phyloP scores from a whole-genome alignment of 2,329 filamentous ascomycete genomes.

The Akanthomyces lecanii region DNA sequence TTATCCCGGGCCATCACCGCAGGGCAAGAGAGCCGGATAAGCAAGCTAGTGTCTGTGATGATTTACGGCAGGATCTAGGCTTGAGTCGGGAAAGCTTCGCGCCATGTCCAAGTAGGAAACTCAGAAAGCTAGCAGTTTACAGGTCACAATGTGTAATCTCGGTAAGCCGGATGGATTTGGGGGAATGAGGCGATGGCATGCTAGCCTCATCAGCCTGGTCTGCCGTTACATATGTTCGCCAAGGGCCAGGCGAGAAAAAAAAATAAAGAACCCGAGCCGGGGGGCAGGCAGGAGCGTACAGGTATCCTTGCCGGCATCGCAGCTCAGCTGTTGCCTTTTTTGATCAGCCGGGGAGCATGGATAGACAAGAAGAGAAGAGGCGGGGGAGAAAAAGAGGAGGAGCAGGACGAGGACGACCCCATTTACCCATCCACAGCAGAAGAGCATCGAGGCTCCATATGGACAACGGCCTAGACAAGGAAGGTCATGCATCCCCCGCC shows the following conservation, averaged over 20 bases:
- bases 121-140: not conserved
- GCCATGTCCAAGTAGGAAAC: not conserved
- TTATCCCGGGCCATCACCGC: constrained; percentile 3
- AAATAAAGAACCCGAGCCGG: not conserved
- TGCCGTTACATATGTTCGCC: not conserved
- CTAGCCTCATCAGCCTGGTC: not conserved
- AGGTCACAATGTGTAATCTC: not conserved
- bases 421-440: not conserved
- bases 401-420: not conserved
- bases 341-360: not conserved
- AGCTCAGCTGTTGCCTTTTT: not conserved
- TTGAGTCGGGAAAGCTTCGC: not conserved
- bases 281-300: not conserved
- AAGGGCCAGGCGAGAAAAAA: not conserved
- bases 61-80: not conserved
- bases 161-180: not conserved
- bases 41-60: not conserved
- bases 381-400: not conserved
- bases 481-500: constrained; percentile 1
- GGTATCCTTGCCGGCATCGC: constrained; percentile 1
- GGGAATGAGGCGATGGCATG: not conserved
- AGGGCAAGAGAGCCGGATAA: not conserved
- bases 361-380: not conserved
- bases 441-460: not conserved
- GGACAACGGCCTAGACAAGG: not conserved